Evolutionary conservation across 2,329 filamentous ascomycete species (phyloP).

Genomic region (Fusarium keratoplasticum): DNA sequence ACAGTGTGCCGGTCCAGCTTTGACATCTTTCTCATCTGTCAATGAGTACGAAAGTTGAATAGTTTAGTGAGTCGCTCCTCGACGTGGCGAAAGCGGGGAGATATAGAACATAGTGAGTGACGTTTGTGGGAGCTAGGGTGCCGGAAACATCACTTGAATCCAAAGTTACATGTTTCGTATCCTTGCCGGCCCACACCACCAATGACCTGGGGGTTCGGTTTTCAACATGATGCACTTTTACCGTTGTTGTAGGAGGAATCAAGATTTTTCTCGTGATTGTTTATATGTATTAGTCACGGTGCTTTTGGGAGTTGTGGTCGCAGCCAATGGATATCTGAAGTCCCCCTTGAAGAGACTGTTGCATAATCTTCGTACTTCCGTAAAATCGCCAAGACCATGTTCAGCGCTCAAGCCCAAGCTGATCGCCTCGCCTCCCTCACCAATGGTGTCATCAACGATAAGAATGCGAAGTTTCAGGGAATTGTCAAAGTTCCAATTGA

Average conservation of each 20-base stretch:
- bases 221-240: neutral
- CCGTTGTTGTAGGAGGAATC: neutral
- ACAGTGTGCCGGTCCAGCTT: neutral
- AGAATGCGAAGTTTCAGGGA: neutral
- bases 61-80: neutral
- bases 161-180: neutral
- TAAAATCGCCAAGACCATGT: neutral
- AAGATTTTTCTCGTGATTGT: too few relatives aligned
- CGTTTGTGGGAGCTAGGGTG: neutral
- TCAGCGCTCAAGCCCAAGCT: neutral
- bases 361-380: too few relatives aligned
- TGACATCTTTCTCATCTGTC: neutral
- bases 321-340: neutral
- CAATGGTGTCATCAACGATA: neutral
- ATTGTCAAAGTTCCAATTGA: neutral
- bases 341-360: too few relatives aligned
- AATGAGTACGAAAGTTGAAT: neutral
- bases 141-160: neutral
- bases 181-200: neutral
- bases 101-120: neutral
- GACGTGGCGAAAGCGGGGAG: neutral
- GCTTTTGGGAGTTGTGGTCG: neutral
- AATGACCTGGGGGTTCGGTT: neutral
- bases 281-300: neutral
- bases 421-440: neutral